phyloP scores from a whole-genome alignment of 1,284 basidiomycete genomes.

The Pseudozyma hubeiensis region DNA sequence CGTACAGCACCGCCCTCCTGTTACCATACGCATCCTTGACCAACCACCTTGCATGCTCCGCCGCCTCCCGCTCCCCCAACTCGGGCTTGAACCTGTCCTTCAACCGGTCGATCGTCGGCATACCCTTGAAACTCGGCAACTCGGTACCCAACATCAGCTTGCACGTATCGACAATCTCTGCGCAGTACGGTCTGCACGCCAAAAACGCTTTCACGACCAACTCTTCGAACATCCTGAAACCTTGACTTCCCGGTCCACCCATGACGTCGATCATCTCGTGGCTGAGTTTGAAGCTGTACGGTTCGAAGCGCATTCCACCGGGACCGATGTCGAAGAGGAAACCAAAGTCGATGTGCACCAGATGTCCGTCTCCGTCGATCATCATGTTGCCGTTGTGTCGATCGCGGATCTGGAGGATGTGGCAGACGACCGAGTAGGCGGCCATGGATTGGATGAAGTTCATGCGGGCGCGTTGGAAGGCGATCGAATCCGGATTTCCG shows the following conservation, averaged over 20 bases:
- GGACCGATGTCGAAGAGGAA: conserved; percentile 94
- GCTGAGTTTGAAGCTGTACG: conserved; percentile 91
- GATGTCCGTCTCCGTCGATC: conserved; percentile 96
- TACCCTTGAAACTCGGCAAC: conserved; percentile 95
- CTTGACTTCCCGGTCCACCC: conserved; percentile 92
- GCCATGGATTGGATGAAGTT: conserved; percentile 99
- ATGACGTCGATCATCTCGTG: conserved; percentile 98
- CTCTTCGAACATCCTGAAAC: conserved; percentile 92
- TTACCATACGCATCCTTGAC: conserved; percentile 96
- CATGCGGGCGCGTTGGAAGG: conserved; percentile 91
- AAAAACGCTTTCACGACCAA: conserved; percentile 96
- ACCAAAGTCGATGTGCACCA: conserved; percentile 96
- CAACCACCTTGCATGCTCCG: conserved; percentile 85
- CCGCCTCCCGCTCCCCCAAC: conserved; percentile 88
- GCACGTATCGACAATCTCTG: conserved; percentile 87
- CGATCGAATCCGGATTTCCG: conserved; percentile 85
- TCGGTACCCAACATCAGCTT: conserved; percentile 94
- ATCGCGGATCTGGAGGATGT: conserved; percentile 97
- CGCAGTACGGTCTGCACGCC: conserved; percentile 88
- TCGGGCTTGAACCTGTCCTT: conserved; percentile 86
- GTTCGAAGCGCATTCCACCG: conserved; percentile 67
- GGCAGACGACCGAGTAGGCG: conserved; percentile 98
- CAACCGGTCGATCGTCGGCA: conserved; percentile 81
- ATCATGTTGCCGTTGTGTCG: conserved; percentile 99
- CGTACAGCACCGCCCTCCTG: conserved; percentile 88